A percentile compares a stretch with the other conserved stretches of the same genome.
These are phyloP conservation scores for Aphanomyces invadans DNA, from an alignment of 352 stramenopile species.

Conservation along the genomic window DNA sequence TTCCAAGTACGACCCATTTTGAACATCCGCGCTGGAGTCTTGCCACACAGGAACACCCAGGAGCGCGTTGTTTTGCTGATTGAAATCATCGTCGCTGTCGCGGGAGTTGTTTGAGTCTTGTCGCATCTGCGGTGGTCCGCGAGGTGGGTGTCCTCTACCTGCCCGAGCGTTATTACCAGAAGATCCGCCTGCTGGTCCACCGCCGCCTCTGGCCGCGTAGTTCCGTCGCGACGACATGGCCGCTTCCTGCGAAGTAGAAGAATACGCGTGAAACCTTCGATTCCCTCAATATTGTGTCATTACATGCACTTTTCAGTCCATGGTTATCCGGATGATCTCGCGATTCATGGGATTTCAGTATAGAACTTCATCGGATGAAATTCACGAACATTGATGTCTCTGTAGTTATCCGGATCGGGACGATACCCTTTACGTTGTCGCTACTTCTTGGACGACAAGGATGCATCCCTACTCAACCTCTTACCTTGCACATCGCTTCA, in stretches of 20 bases:
- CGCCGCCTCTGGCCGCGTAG: constrained; percentile 4
- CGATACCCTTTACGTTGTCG: too few species aligned
- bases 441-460: too few species aligned
- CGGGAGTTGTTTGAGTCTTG: not conserved
- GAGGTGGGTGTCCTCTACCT: not conserved
- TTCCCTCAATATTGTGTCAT: not conserved
- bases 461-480: too few species aligned
- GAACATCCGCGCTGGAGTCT: constrained; percentile 12
- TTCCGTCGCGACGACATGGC: constrained; percentile 22
- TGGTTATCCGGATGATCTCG: not conserved
- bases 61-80: constrained; percentile 14
- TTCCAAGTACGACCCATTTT: constrained; percentile 23
- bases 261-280: not conserved
- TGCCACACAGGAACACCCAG: constrained; percentile 25
- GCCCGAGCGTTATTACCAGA: not conserved
- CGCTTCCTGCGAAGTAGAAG: not conserved
- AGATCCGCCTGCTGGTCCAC: not conserved
- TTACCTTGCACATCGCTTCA: too few species aligned
- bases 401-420: not conserved
- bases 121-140: not conserved
- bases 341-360: too few species aligned
- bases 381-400: not conserved
- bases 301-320: not conserved
- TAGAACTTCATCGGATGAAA: too few species aligned
- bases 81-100: constrained; percentile 22